phyloP scores from a whole-genome alignment of 108 stramenopile genomes.

The Skeletonema costatum region DNA sequence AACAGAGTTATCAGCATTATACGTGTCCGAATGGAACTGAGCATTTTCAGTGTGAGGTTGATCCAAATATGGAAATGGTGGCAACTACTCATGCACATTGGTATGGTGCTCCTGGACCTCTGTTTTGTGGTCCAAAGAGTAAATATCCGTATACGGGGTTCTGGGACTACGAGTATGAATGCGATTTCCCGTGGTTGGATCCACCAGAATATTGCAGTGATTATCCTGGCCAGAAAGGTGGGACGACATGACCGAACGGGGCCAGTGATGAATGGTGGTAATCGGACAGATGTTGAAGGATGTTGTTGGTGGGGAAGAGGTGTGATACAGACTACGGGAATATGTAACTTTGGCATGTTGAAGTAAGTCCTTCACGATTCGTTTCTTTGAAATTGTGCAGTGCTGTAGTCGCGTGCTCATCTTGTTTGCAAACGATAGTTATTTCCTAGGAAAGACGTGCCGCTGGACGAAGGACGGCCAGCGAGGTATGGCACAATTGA shows the following conservation, averaged over 20 bases:
- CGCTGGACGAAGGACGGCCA: slow-evolving; percentile 30
- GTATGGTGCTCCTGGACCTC: slow-evolving; percentile 50
- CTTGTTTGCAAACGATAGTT: not conserved
- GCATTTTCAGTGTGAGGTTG: slow-evolving; percentile 56
- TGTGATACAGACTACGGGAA: slow-evolving; percentile 55
- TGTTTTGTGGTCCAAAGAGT: slow-evolving; percentile 35
- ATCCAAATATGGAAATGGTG: slow-evolving; percentile 40
- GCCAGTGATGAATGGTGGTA: slow-evolving; percentile 28
- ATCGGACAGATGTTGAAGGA: slow-evolving; percentile 52
- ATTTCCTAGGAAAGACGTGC: slow-evolving; percentile 28
- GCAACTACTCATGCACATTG: slow-evolving; percentile 43
- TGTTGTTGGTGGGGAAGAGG: slow-evolving; percentile 55
- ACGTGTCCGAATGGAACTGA: slow-evolving; percentile 35
- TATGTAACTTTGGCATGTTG: slow-evolving; percentile 38
- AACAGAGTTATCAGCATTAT: slow-evolving; percentile 53
- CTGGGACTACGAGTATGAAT: slow-evolving; percentile 45
- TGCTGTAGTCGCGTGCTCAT: not conserved
- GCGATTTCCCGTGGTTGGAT: slow-evolving; percentile 41
- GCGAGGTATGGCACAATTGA: slow-evolving; percentile 31
- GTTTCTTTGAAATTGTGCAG: not conserved
- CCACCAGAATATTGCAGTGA: slow-evolving; percentile 41
- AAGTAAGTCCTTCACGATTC: slow-evolving; percentile 15
- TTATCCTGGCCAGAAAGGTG: slow-evolving; percentile 43
- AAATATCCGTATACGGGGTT: slow-evolving; percentile 39
- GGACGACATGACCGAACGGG: slow-evolving; percentile 28